Base-by-base conservation (phyloP, 1,139 yeast species). In the Lodderomyces parapsilosis region DNA sequence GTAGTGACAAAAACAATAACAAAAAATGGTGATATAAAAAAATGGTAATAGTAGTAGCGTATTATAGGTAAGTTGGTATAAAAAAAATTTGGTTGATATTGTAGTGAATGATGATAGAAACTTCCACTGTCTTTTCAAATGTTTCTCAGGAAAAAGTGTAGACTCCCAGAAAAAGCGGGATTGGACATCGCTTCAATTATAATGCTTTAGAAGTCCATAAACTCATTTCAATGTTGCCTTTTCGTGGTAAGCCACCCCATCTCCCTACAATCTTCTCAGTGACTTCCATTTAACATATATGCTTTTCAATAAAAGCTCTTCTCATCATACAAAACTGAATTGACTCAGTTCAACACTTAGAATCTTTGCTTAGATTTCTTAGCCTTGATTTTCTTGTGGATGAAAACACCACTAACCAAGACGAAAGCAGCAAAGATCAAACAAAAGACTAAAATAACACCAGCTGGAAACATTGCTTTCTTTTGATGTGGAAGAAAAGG, bases 391-490 rank as follows among this genome's bases (percentile, higher is more conserved):
- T 56, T 62, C 68, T 71, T 73, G 43, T 59, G 63, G 55, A 67
- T 48, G 49, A 59, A 54, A 48, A 72, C 62, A 56, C 66, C 70
- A 46, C 52, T 47, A 42, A 73, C 53, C 51, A 68, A 72, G 52
- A 59, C 52, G 56, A 59, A 61, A 50, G 74, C 76, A 57, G 64
- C 65, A 64, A 72, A 72, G 48, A 73, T 49, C 56, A 73, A 68
- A 54, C 69, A 71, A 62, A 73, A 73, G 53, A 73, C 78, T 58
- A 73, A 64, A 58, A 73, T 73, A 67, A 73, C 78, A 67, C 78
- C 78, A 38, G 77, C 59, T 60, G 78, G 78, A 48, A 73, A 67
- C 78, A 73, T 73, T 56, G 52, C 59, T 27, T 23, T 33, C 10
- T 9, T n/a, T 36, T n/a, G n/a, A n/a, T 13, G 14, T 31, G 14